Evolutionary conservation across 2,329 filamentous ascomycete species (phyloP).

Genomic region (Cladosporium sp.): DNA sequence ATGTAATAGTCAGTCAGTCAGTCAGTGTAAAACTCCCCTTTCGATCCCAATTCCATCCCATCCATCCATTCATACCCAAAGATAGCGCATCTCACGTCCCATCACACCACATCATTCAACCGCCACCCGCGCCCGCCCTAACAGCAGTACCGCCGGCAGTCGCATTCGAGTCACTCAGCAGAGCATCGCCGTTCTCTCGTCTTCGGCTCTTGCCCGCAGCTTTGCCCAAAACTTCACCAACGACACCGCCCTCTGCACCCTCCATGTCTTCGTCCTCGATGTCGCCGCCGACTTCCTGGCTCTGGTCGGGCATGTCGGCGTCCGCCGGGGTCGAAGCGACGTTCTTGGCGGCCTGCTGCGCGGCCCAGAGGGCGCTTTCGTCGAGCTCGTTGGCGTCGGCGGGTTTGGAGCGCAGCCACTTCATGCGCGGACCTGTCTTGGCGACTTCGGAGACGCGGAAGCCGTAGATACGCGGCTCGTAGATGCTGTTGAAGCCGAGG

Average conservation of each 20-base stretch:
- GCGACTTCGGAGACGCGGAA: slow-evolving; percentile 92
- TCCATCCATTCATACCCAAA: slow-evolving; percentile 1
- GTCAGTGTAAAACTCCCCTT: background rate
- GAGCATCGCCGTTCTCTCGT: slow-evolving; percentile 18
- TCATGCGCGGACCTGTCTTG: slow-evolving; percentile 89
- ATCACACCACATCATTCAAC: slow-evolving; percentile 7
- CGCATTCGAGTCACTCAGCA: slow-evolving; percentile 20
- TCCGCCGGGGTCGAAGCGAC: slow-evolving; percentile 22
- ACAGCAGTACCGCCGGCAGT: slow-evolving; percentile 24
- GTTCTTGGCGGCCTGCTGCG: slow-evolving; percentile 25
- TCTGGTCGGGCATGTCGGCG: slow-evolving; percentile 35
- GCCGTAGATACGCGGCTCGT: slow-evolving; percentile 94
- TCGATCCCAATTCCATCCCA: background rate
- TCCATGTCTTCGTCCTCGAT: slow-evolving; percentile 36
- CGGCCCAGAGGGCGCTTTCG: slow-evolving; percentile 56
- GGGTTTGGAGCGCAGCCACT: slow-evolving; percentile 88
- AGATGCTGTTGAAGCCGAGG: slow-evolving; percentile 78
- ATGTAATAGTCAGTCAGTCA: background rate
- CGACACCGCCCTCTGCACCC: slow-evolving; percentile 16
- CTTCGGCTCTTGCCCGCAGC: slow-evolving; percentile 10
- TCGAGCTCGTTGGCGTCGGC: slow-evolving; percentile 78
- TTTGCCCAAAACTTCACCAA: background rate
- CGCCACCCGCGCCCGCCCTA: slow-evolving; percentile 22
- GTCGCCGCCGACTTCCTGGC: slow-evolving; percentile 31
- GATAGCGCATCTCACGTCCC: background rate